phyloP scores from a whole-genome alignment of 306 rosid genomes.

The Vicia faba region DNA sequence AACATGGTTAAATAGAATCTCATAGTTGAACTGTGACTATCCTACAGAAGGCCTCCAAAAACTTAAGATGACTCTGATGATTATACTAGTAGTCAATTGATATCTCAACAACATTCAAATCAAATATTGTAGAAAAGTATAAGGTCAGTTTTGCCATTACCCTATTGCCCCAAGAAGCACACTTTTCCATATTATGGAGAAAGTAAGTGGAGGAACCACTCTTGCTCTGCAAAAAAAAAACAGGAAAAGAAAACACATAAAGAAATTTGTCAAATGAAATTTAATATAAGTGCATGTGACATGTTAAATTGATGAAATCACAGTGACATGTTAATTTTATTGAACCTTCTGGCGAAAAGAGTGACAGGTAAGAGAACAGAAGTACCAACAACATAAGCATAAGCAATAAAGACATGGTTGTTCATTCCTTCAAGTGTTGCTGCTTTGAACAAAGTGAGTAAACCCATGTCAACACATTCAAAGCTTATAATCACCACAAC shows the following conservation, averaged over 20 bases:
- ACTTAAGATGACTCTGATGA: too few species aligned
- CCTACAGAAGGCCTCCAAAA: too few species aligned
- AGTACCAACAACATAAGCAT: conserved; percentile 79
- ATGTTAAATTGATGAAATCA: neutral
- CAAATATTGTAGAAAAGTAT: neutral
- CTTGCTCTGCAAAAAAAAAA: conserved; percentile 57
- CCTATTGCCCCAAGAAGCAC: conserved; percentile 78
- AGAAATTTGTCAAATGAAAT: neutral
- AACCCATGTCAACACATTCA: conserved; percentile 66
- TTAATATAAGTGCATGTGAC: neutral
- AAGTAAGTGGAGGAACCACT: conserved; percentile 69
- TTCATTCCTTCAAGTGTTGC: conserved; percentile 80
- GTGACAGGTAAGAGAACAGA: conserved; percentile 60
- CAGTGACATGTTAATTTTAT: neutral
- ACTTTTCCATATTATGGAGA: conserved; percentile 59
- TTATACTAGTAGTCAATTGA: too few species aligned
- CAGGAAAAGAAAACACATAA: conserved; percentile 31
- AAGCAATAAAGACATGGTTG: conserved; percentile 77
- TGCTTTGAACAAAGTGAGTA: conserved; percentile 81
- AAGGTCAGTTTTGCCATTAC: conserved; percentile 51
- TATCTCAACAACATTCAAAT: too few species aligned
- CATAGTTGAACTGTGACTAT: too few species aligned
- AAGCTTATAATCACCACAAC: conserved; percentile 55
- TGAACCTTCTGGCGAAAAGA: conserved; percentile 55
- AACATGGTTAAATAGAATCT: too few species aligned